These are phyloP conservation scores for Tirmania nivea DNA, from an alignment of 495 filamentous ascomycete species.

Conservation along the genomic window DNA sequence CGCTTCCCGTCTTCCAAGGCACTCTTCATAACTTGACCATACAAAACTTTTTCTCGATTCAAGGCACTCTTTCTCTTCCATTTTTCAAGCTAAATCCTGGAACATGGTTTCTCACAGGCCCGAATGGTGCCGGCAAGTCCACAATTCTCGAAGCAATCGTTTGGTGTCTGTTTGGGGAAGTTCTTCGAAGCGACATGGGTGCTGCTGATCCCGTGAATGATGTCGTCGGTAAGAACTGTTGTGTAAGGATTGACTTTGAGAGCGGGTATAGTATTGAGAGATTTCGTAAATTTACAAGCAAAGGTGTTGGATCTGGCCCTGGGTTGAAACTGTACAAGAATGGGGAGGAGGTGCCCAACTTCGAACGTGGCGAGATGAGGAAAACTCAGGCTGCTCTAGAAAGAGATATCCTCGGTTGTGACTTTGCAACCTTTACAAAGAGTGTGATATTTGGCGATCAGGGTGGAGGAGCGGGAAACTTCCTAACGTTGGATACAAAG, in stretches of 20 bases:
- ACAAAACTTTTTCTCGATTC: slow-evolving; percentile 21
- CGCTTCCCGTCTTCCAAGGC: slow-evolving; percentile 13
- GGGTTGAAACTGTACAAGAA: slow-evolving; percentile 11
- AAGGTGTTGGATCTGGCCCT: slow-evolving; percentile 2
- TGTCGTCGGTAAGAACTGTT: slow-evolving; percentile 11
- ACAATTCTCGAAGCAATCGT: slow-evolving; percentile 20
- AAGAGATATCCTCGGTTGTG: slow-evolving; percentile 15
- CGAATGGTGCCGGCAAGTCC: slow-evolving; percentile 19
- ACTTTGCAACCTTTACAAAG: slow-evolving; percentile 20
- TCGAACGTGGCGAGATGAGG: slow-evolving; percentile 12
- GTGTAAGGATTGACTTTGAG: slow-evolving; percentile 16
- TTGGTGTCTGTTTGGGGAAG: slow-evolving; percentile 21
- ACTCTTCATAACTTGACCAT: slow-evolving; percentile 18
- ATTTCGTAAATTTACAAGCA: slow-evolving; percentile 10
- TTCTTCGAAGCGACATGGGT: slow-evolving; percentile 7
- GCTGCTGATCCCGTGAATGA: slow-evolving; percentile 21
- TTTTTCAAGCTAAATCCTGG: slow-evolving; percentile 16
- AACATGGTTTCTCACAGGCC: slow-evolving; percentile 15
- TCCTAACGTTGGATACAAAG: slow-evolving; percentile 13
- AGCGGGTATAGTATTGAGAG: slow-evolving; percentile 20
- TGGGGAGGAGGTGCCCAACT: slow-evolving; percentile 14
- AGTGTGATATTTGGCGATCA: slow-evolving; percentile 19
- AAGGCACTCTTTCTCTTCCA: slow-evolving; percentile 16
- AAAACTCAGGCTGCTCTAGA: slow-evolving; percentile 17
- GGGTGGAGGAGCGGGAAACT: slow-evolving; percentile 16